Conservation (phyloP, 225 moss, liverwort and hornwort species). For the Antitrichia curtipendula region DNA sequence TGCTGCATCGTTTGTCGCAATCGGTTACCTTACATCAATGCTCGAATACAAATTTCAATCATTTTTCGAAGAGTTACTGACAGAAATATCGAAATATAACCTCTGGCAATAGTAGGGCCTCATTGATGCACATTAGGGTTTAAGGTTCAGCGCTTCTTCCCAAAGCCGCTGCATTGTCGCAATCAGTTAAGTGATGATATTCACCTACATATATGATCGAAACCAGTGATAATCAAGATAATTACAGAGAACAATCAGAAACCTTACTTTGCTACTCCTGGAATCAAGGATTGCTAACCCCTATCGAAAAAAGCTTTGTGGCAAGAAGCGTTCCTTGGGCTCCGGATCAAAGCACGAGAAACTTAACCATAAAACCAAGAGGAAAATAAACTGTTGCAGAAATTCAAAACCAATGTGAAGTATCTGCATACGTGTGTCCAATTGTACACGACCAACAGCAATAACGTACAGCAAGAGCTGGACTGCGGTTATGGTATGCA, state of each 20-base stretch:
- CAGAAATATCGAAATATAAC: not conserved
- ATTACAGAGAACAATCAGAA: not conserved
- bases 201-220: not conserved
- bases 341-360: not conserved
- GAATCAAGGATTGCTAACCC: not conserved
- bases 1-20: conserved; percentile 10
- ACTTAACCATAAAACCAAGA: not conserved
- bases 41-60: not conserved
- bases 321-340: not conserved
- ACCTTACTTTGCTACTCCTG: not conserved
- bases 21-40: not conserved
- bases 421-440: not conserved
- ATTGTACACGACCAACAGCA: not conserved
- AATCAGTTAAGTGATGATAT: not conserved
- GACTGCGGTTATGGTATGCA: not conserved
- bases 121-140: not conserved
- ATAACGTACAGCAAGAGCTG: not conserved
- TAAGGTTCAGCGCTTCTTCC: not conserved
- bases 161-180: not conserved
- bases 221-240: not conserved
- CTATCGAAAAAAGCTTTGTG: not conserved
- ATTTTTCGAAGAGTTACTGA: not conserved
- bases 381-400: not conserved
- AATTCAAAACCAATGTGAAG: not conserved
- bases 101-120: not conserved